A percentile compares a stretch with the other conserved stretches of the same genome.
Conservation (phyloP, 345 rosid genomes). For the Lumnitzera littorea region DNA sequence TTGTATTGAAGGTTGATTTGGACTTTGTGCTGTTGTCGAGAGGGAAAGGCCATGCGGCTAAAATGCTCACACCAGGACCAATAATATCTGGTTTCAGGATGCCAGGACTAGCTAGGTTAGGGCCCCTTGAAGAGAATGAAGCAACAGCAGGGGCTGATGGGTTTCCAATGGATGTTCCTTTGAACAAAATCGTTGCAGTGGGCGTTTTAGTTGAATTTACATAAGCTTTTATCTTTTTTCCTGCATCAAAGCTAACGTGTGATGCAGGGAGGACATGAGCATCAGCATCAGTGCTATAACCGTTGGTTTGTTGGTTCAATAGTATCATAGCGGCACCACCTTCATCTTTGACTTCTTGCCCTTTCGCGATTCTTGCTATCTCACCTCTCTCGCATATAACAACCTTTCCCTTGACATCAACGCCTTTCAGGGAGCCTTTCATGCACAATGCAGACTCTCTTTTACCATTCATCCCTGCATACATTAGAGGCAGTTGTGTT, state of each 20-base stretch:
- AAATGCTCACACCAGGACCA: constrained; percentile 40
- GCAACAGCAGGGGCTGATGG: constrained; percentile 28
- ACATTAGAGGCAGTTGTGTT: constrained; percentile 28
- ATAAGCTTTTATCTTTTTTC: constrained; percentile 24
- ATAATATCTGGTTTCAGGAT: constrained; percentile 40
- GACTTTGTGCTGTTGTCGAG: constrained; percentile 25
- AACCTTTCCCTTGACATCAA: constrained; percentile 29
- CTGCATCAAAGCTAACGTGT: constrained; percentile 25
- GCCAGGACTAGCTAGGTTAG: constrained; percentile 20
- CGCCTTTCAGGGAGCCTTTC: constrained; percentile 16
- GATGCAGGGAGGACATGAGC: constrained; percentile 40
- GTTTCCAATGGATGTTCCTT: constrained; percentile 30
- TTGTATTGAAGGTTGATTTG: constrained; percentile 28
- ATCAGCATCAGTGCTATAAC: constrained; percentile 30
- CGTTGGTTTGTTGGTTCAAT: constrained; percentile 19
- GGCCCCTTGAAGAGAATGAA: constrained; percentile 46
- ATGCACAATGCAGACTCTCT: constrained; percentile 19
- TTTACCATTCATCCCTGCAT: constrained; percentile 24
- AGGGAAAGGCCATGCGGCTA: constrained; percentile 45
- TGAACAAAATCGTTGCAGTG: constrained; percentile 27
- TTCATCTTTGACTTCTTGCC: constrained; percentile 35
- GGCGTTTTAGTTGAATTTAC: constrained; percentile 26
- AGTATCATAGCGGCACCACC: constrained; percentile 46
- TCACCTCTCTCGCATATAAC: constrained; percentile 43
- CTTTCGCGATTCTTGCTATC: constrained; percentile 22